Percentiles rank a stretch among this genome's conserved stretches.
phyloP scores from a whole-genome alignment of 2,329 filamentous ascomycete species.

The Leptographium flavum region DNA sequence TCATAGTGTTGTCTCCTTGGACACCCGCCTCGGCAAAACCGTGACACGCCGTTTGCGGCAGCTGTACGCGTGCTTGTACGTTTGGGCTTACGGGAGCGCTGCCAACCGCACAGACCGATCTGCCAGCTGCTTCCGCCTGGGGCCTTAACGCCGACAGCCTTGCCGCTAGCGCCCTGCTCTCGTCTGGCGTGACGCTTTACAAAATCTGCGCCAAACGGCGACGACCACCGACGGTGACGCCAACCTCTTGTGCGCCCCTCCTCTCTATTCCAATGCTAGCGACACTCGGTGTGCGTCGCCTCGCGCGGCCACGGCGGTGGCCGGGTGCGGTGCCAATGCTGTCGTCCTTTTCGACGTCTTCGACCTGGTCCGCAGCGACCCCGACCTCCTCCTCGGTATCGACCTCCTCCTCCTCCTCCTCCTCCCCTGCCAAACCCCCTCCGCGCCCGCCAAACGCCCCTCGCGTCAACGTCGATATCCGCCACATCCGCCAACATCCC shows the following conservation, averaged over 20 bases:
- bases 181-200: not conserved
- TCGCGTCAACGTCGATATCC: slow-evolving; percentile 68
- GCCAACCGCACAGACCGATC: too few relatives aligned
- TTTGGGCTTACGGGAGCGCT: not conserved
- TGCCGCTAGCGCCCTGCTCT: not conserved
- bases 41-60: not conserved
- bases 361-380: not conserved
- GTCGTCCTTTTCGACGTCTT: not conserved
- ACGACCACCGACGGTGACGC: not conserved
- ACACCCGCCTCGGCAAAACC: too few relatives aligned
- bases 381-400: not conserved
- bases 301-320: not conserved
- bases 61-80: not conserved
- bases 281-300: not conserved
- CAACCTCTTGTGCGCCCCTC: not conserved
- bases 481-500: slow-evolving; percentile 77
- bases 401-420: not conserved
- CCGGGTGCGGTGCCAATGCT: too few relatives aligned
- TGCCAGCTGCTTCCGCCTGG: not conserved
- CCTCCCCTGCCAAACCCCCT: not conserved
- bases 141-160: not conserved
- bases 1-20: too few relatives aligned
- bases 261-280: not conserved
- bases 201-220: not conserved
- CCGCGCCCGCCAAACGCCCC: slow-evolving; percentile 44